Base-by-base conservation (phyloP, 352 stramenopile species). In the Globisporangium iwayamae region DNA sequence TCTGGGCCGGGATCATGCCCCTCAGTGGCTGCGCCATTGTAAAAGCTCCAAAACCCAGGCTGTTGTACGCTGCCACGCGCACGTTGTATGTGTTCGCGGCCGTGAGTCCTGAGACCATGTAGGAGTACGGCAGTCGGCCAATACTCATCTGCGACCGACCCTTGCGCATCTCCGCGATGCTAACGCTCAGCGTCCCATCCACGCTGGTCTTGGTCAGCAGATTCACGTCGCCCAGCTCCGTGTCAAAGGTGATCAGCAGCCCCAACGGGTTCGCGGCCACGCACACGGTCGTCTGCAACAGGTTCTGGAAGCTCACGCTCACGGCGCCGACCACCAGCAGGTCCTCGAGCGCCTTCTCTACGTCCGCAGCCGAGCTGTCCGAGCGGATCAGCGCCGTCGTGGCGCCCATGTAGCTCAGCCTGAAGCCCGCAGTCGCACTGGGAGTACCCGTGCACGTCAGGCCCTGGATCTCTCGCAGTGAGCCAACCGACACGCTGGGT, bases 41-140 rank as follows among this genome's bases (percentile, higher is more conserved):
- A 56, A 94, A 96, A 0, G 75, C 48, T 0, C 96, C 93, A 62
- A 96, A 99, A 16, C 97, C 96, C 14, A 97, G 71, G 30, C 80
- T 92, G 72, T 98, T 99, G 80, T 98, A 98, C 18, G 96, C 94
- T 9, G 93, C 90, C 9, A 99, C 83, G 22, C 95, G 90, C 3
- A 87, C 88, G 38, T 83, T 92, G 66, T 99, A 98, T 4, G 67
- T 68, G n/a, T 87, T 80, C 4, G 84, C 75, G 20, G 83, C 56
- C 3, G 78, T 65, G 7, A 99, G 78, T 0, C 87, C 87, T 5
- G 68, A 77, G 39, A 98, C 80, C 25, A 97, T 74, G 48, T 92
- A 85, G 30, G 87, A 91, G 62, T 96, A 96, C 11, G 79, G 79
- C 55, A 97, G 89, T 5, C 79, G 70, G 1, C 78, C 80, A n/a